phyloP scores from a whole-genome alignment of 768 basidiomycete species.

The Leccinum arenicola region DNA sequence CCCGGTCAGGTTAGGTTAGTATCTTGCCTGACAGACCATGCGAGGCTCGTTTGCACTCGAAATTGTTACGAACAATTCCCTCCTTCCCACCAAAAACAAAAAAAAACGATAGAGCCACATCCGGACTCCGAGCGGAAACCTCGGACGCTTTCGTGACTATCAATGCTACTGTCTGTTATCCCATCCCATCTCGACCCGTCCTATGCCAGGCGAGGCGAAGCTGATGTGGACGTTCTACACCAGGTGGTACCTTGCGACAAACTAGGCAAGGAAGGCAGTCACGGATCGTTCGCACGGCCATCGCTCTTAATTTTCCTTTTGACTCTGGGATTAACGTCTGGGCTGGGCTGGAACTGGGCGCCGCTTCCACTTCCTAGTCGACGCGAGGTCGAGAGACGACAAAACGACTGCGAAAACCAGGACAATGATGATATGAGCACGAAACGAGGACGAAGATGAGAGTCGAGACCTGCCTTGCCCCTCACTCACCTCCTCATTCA shows the following conservation, averaged over 20 bases:
- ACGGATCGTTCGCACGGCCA: neutral
- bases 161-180: neutral
- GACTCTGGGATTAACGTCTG: neutral
- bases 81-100: too few relatives aligned
- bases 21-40: neutral
- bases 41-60: neutral
- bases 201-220: neutral
- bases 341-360: neutral
- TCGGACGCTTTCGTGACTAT: conserved; percentile 1
- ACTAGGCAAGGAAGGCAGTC: neutral
- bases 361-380: neutral
- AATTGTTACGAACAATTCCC: neutral
- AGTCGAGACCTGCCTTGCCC: neutral
- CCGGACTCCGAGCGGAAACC: conserved; percentile 12
- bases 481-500: neutral
- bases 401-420: neutral
- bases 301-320: neutral
- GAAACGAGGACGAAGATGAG: neutral
- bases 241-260: neutral
- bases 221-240: neutral
- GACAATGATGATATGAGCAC: neutral
- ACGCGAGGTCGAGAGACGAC: neutral
- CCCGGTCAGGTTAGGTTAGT: neutral
- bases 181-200: neutral
- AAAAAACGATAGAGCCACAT: neutral